Percentiles rank a stretch among this genome's conserved stretches.
Evolutionary conservation across 2,329 filamentous ascomycete species (phyloP).

Genomic region (Fusarium dlaminii): DNA sequence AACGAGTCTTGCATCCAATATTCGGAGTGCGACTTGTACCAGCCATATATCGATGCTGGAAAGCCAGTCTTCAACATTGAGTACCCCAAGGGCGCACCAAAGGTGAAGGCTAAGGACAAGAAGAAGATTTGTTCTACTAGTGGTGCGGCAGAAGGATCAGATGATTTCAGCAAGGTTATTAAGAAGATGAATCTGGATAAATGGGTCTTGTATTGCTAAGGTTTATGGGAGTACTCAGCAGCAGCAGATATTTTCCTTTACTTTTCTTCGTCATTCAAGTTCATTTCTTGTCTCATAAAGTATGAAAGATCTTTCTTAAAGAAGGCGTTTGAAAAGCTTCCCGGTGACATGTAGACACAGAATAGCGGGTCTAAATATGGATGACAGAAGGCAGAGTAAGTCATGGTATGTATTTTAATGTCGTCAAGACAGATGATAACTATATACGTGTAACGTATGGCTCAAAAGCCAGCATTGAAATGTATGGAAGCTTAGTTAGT

Average conservation of each 20-base stretch:
- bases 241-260: rapidly evolving
- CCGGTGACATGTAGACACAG: rapidly evolving
- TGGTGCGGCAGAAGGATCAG: slow-evolving; percentile 49
- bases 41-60: slow-evolving; percentile 57
- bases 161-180: slow-evolving; percentile 70
- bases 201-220: slow-evolving; percentile 53
- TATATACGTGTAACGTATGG: background rate
- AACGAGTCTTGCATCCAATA: slow-evolving; percentile 74
- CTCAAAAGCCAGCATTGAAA: background rate
- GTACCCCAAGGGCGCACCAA: slow-evolving; percentile 63
- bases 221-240: rapidly evolving
- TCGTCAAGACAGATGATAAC: background rate
- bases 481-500: slow-evolving; percentile 5
- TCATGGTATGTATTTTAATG: background rate
- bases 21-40: slow-evolving; percentile 65
- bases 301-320: too few relatives aligned
- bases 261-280: background rate
- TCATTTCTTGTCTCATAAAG: too few relatives aligned
- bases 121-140: slow-evolving; percentile 53
- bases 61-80: slow-evolving; percentile 51
- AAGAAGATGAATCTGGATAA: slow-evolving; percentile 71
- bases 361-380: rapidly evolving
- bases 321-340: background rate
- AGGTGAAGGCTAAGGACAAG: slow-evolving; percentile 47
- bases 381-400: too few relatives aligned